Conservation (phyloP, 371 early-diverging fungal genomes). For the Sporodiniella umbellata region DNA sequence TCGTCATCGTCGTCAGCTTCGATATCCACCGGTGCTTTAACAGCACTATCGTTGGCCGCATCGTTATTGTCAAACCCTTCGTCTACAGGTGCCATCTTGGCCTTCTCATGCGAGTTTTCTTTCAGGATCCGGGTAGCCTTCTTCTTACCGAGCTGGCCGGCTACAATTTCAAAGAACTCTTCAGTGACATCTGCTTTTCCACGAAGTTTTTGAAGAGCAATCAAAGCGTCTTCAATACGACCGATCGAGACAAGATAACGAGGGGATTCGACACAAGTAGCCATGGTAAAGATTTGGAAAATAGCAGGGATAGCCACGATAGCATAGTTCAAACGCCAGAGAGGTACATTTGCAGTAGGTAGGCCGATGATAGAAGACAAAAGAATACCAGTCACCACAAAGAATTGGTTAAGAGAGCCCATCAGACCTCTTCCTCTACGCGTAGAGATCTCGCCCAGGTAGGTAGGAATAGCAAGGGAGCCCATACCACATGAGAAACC, state of each 20-base stretch:
- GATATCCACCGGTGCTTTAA: neutral
- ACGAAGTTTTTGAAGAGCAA: constrained; percentile 55
- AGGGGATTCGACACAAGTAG: constrained; percentile 76
- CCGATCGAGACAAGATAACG: constrained; percentile 63
- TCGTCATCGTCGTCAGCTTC: constrained; percentile 11
- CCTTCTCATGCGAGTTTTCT: constrained; percentile 15
- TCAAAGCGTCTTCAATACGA: constrained; percentile 52
- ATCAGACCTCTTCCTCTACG: constrained; percentile 66
- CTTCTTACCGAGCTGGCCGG: constrained; percentile 13
- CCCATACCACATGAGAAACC: constrained; percentile 83
- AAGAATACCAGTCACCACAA: constrained; percentile 73
- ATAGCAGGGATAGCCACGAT: constrained; percentile 67
- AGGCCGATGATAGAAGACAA: constrained; percentile 64
- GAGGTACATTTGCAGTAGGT: constrained; percentile 56
- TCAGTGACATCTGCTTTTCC: constrained; percentile 8
- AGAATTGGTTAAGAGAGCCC: constrained; percentile 67
- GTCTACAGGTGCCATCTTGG: constrained; percentile 1
- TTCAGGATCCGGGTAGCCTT: constrained; percentile 15
- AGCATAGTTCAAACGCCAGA: constrained; percentile 67
- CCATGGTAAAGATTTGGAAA: constrained; percentile 63
- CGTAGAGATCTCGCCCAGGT: constrained; percentile 81
- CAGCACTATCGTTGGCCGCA: neutral
- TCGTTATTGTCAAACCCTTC: constrained; percentile 21
- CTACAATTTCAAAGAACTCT: constrained; percentile 20
- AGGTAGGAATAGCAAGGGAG: constrained; percentile 76